phyloP scores from a whole-genome alignment of 2,329 filamentous ascomycete genomes.

The Calonectria multiphialidica region DNA sequence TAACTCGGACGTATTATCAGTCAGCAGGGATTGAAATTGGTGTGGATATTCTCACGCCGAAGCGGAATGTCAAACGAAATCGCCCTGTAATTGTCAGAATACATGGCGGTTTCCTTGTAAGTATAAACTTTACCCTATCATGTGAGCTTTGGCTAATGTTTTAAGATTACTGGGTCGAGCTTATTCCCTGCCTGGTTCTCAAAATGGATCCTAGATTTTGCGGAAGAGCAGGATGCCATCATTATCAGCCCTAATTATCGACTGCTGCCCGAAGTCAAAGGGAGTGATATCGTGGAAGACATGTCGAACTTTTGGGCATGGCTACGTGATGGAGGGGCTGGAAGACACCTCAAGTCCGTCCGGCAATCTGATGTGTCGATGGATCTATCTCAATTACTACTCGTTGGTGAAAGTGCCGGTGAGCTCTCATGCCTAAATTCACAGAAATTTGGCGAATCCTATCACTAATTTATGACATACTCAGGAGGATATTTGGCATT shows the following conservation, averaged over 20 bases:
- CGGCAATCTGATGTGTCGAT: neutral
- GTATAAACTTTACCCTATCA: neutral
- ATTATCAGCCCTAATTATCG: constrained; percentile 18
- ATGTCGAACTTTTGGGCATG: constrained; percentile 23
- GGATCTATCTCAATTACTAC: neutral
- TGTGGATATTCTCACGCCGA: constrained; percentile 9
- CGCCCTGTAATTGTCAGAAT: constrained; percentile 17
- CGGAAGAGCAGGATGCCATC: neutral
- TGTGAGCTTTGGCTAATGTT: neutral
- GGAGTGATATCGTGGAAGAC: constrained; percentile 15
- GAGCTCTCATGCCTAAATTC: neutral
- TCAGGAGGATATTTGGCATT: constrained; percentile 18
- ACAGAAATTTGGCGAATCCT: neutral
- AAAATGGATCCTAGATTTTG: constrained; percentile 13
- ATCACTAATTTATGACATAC: neutral
- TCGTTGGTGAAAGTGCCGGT: constrained; percentile 18
- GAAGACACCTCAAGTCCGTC: neutral
- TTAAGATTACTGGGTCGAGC: constrained; percentile 15
- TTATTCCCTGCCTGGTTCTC: constrained; percentile 20
- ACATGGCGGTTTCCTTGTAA: constrained; percentile 17
- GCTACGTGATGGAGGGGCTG: neutral
- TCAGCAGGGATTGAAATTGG: neutral
- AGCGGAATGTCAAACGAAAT: neutral
- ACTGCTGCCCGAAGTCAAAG: constrained; percentile 24
- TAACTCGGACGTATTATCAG: neutral